Base-by-base conservation (phyloP, 495 filamentous ascomycete genomes). In the Daldinia grandis region DNA sequence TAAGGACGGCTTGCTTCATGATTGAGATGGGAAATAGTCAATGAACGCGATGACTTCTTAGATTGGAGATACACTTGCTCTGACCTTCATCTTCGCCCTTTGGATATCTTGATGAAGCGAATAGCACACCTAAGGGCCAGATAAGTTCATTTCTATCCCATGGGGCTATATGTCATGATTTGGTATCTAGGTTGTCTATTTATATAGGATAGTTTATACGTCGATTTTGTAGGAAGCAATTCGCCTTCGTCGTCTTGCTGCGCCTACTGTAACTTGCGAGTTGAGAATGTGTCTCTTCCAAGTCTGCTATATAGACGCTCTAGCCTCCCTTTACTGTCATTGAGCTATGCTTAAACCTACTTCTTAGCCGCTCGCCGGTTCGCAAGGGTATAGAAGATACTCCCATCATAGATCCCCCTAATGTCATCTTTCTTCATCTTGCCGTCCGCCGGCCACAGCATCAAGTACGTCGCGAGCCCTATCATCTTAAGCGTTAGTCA, bases 381-480 rank as follows among this genome's bases (percentile, higher is more conserved):
- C 10, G 74, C 78, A 27, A 80, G 68, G n/a, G 75, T 75, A 44
- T 72, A 77, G 59, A 82, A 82, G n/a, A 80, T 63, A 56, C 81
- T 82, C 58, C 83, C 83, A 57, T 78, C 73, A 37, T 73, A 78
- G 4, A 78, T 66, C 0, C 74, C 35, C 53, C 75, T 56, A 27
- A 78, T 74, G 54, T 78, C 75, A 12, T 77, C 75, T 55, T 78
- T 78, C 68, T 38, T 74, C 71, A 77, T 74, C 42, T 60, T 69
- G 0, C 75, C 73, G 50, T 78, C 73, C 6, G 56, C 75, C 2
- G 73, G 71, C 68, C 71, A 74, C 62, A 87, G 74, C 50, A 87
- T 70, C 5, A 83, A 62, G 74, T 84, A 86, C 4, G 81, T 83
- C 3, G 83, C 83, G 68, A 78, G 71, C 84, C 78, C 84, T 85